These are phyloP conservation scores for Monosporascus sp. DNA, from an alignment of 2,329 filamentous ascomycete species.

Conservation along the genomic window DNA sequence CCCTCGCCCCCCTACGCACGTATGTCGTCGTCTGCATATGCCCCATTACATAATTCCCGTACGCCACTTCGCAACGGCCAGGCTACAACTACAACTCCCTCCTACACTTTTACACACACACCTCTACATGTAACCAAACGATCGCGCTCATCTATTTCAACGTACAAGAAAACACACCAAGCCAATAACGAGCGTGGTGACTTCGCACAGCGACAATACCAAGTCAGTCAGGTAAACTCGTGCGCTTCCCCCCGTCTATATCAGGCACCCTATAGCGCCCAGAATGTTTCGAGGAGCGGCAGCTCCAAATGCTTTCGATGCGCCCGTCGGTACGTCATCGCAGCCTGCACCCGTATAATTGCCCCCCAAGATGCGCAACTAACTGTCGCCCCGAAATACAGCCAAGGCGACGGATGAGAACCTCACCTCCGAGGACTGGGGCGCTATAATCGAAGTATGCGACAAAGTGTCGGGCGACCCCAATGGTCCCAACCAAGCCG, in stretches of 20 bases:
- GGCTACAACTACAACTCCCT: no score
- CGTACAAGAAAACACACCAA: no score
- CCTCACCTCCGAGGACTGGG: slow-evolving; percentile 75
- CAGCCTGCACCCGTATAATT: not conserved
- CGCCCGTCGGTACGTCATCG: not conserved
- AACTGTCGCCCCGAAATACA: slow-evolving; percentile 23
- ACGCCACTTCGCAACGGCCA: no score
- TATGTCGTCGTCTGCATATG: no score
- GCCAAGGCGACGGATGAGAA: slow-evolving; percentile 93
- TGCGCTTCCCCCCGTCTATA: not conserved
- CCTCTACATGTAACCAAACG: no score
- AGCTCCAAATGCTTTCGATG: not conserved
- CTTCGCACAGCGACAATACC: no score
- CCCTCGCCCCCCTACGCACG: no score
- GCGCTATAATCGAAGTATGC: slow-evolving; percentile 59
- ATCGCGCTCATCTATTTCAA: no score
- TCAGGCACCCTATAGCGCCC: not conserved
- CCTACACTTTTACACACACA: no score
- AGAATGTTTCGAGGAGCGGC: not conserved
- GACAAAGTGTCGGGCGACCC: slow-evolving; percentile 51
- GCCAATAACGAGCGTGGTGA: no score
- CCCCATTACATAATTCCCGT: no score
- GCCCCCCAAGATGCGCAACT: slow-evolving; percentile 2
- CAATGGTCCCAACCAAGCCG: slow-evolving; percentile 71
- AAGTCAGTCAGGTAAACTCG: not conserved